Base-by-base conservation (phyloP, 768 basidiomycete genomes). In the Favolaschia claudopus region DNA sequence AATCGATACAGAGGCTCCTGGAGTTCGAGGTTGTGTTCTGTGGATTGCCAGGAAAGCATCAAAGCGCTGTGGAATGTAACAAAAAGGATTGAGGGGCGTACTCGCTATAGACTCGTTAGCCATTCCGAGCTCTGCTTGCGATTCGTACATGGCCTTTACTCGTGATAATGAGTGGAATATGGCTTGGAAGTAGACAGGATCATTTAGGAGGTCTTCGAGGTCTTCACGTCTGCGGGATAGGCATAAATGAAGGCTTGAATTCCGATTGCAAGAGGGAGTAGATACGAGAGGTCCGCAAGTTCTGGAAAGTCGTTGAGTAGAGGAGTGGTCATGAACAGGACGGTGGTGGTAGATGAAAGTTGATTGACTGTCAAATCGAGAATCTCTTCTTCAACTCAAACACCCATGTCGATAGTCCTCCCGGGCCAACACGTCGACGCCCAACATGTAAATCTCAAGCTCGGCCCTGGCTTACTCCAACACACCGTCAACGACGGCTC, bases 51-150 rank as follows among this genome's bases (percentile, higher is more conserved):
- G 13, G 17, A n/a, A 19, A 8, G 25, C 15, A 38, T 37, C 52
- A 56, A 22, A 62, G 48, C 56, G 34, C 43, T 55, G 29, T 49
- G 50, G 60, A 58, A 42, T 45, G 12, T 39, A 14, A 12, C 15
- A 17, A 3, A 46, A 39, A 50, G 36, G 38, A 32, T 19, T 44
- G 28, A 14, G 42, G 57, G 42, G 78, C 94, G 65, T 67, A 96
- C 95, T 81, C 13, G 95, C 93, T 47, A 98, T 88, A 8, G 87
- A 82, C 66, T 95, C 90, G 66, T 98, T 97, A 33, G 93, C 93
- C 72, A 82, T 77, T 7, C 92, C 90, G 1, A 96, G 82, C 62
- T 91, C 89, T 12, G 89, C 79, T 66, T 95, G 92, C 1, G 87
- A 84, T 59, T 86, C 82, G 63, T 95, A 89, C 56, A 95, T 77